These are phyloP conservation scores for Xylaria cubensis DNA, from an alignment of 495 filamentous ascomycete species.

Conservation along the genomic window DNA sequence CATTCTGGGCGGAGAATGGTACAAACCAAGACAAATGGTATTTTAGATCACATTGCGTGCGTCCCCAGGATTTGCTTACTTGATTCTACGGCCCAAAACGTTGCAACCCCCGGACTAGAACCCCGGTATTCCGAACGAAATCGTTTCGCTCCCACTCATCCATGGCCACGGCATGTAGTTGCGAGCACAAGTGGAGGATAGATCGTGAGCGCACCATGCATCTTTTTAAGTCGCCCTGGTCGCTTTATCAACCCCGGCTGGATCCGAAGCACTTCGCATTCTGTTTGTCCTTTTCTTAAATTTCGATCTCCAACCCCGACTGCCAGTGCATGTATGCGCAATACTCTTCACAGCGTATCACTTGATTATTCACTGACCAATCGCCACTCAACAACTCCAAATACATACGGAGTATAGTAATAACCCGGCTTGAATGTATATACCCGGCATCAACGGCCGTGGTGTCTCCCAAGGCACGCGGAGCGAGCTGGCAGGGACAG, in stretches of 20 bases:
- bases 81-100: conserved; percentile 5
- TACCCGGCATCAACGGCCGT: conserved; percentile 10
- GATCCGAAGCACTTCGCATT: neutral
- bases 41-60: conserved; percentile 18
- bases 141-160: conserved; percentile 10
- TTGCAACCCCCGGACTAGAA: neutral
- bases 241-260: neutral
- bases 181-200: neutral
- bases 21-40: conserved; percentile 18
- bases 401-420: neutral
- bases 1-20: conserved; percentile 11
- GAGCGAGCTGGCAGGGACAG: neutral
- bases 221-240: neutral
- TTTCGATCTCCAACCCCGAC: neutral
- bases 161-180: conserved; percentile 10
- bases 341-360: neutral
- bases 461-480: conserved; percentile 10
- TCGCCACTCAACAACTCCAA: conserved; percentile 7
- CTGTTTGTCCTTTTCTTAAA: neutral
- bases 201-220: neutral
- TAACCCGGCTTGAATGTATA: conserved; percentile 21
- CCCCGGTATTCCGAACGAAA: conserved; percentile 12
- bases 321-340: neutral
- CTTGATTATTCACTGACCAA: conserved; percentile 2
- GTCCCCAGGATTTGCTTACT: conserved; percentile 21